phyloP scores from a whole-genome alignment of 371 early-diverging fungal genomes.

The Rhizopus sp. region DNA sequence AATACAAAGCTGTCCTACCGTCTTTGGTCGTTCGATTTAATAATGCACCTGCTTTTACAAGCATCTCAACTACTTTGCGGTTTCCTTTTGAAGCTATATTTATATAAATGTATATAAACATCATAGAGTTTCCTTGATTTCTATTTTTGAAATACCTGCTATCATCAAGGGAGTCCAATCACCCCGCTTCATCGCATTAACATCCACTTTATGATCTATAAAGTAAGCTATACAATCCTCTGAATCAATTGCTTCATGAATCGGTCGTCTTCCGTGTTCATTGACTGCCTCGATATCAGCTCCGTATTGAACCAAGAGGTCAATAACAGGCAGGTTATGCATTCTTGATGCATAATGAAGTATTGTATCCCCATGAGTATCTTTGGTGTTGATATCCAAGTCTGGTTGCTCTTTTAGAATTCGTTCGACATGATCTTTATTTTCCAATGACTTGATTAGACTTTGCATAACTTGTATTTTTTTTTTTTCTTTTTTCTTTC shows the following conservation, averaged over 20 bases:
- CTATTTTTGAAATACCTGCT: constrained; percentile 27
- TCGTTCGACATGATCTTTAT: background rate
- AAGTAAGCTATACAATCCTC: constrained; percentile 38
- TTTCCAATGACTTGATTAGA: constrained; percentile 13
- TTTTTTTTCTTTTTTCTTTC: background rate
- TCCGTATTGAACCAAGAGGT: constrained; percentile 28
- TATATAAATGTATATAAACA: background rate
- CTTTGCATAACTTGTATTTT: constrained; percentile 11
- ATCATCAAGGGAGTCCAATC: constrained; percentile 61
- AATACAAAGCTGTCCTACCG: constrained; percentile 53
- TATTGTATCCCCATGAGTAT: constrained; percentile 48
- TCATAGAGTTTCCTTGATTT: background rate
- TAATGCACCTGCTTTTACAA: constrained; percentile 37
- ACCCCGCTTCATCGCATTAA: constrained; percentile 55
- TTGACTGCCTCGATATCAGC: constrained; percentile 46
- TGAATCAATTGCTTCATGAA: constrained; percentile 54
- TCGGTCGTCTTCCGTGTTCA: constrained; percentile 51
- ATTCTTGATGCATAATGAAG: constrained; percentile 53
- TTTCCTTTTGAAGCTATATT: constrained; percentile 47
- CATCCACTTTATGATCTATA: constrained; percentile 38
- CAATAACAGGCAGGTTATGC: constrained; percentile 33
- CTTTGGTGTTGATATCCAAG: constrained; percentile 26
- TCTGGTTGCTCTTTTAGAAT: background rate
- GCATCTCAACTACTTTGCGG: constrained; percentile 33
- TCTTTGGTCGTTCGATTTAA: constrained; percentile 42